phyloP scores from a whole-genome alignment of 805 yeast species.

The Pichia pseudocactophila region DNA sequence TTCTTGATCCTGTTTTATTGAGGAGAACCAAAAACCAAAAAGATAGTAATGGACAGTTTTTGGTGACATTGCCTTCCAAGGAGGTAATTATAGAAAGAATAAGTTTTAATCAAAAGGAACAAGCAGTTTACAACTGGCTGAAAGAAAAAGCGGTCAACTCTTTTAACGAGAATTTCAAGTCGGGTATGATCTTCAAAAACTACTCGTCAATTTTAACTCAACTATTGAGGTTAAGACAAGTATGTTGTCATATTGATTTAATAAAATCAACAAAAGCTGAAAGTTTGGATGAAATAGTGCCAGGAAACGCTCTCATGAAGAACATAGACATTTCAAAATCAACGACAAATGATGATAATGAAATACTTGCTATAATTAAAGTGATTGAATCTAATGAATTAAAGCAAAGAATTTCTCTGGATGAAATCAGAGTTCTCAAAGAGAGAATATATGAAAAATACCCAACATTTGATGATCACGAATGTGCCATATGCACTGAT shows the following conservation, averaged over 20 bases:
- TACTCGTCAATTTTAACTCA: slow-evolving; percentile 78
- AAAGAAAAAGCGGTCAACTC: slow-evolving; percentile 57
- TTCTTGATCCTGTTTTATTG: slow-evolving; percentile 72
- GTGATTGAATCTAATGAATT: slow-evolving; percentile 21
- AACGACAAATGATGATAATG: slow-evolving; percentile 13
- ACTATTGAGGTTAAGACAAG: slow-evolving; percentile 74
- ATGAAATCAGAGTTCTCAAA: slow-evolving; percentile 19
- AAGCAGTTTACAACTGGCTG: slow-evolving; percentile 56
- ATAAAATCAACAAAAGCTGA: slow-evolving; percentile 40
- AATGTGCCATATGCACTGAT: slow-evolving; percentile 77
- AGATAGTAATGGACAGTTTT: slow-evolving; percentile 57
- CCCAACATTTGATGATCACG: slow-evolving; percentile 37
- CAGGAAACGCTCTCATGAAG: too few species aligned
- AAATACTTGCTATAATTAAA: slow-evolving; percentile 17
- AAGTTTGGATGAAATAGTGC: slow-evolving; percentile 21
- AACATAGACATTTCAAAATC: slow-evolving; percentile 8
- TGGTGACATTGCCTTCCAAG: slow-evolving; percentile 72
- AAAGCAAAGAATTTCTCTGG: slow-evolving; percentile 18
- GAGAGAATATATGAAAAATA: slow-evolving; percentile 27
- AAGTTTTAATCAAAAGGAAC: slow-evolving; percentile 57
- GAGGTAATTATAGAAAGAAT: slow-evolving; percentile 62
- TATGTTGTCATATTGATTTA: slow-evolving; percentile 76
- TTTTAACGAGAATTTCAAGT: slow-evolving; percentile 47
- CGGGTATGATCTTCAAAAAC: slow-evolving; percentile 61
- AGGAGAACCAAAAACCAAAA: slow-evolving; percentile 84